Conservation (phyloP, 1,139 yeast species). For the Geotrichum restrictum region DNA sequence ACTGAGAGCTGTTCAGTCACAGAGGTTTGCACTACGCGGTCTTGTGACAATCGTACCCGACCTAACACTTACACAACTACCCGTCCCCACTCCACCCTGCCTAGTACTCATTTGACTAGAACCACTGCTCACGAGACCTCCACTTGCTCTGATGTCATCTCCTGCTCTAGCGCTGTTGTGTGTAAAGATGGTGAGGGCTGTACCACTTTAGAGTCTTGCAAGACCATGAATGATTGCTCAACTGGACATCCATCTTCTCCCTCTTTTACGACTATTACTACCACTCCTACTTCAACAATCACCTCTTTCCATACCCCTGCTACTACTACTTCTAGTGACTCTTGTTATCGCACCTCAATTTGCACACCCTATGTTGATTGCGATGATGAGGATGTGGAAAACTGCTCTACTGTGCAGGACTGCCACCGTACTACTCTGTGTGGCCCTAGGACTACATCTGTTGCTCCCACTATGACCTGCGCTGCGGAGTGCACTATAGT, state of each 20-base stretch:
- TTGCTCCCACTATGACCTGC: too few species aligned
- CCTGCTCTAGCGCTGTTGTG: not conserved
- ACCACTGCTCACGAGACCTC: not conserved
- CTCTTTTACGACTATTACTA: not conserved
- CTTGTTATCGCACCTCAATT: not conserved
- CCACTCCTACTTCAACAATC: not conserved
- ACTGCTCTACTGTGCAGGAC: too few species aligned
- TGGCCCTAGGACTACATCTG: not conserved
- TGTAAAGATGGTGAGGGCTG: constrained; percentile 6
- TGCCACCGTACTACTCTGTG: not conserved
- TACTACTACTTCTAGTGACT: not conserved
- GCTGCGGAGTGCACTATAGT: too few species aligned
- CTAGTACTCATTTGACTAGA: not conserved
- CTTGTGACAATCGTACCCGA: too few species aligned
- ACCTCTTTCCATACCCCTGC: not conserved
- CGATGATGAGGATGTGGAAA: too few species aligned
- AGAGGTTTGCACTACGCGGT: too few species aligned
- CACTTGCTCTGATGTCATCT: not conserved
- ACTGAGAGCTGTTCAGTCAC: too few species aligned
- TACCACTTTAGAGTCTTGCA: not conserved
- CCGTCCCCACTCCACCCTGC: constrained; percentile 15
- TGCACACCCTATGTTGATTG: not conserved
- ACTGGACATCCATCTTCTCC: not conserved
- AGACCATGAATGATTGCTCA: not conserved
- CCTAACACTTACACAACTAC: constrained; percentile 28